Percentiles rank a stretch among this genome's conserved stretches.
Evolutionary conservation across 164 flowering plant species (phyloP).

Genomic region (Cinnamomum chago): DNA sequence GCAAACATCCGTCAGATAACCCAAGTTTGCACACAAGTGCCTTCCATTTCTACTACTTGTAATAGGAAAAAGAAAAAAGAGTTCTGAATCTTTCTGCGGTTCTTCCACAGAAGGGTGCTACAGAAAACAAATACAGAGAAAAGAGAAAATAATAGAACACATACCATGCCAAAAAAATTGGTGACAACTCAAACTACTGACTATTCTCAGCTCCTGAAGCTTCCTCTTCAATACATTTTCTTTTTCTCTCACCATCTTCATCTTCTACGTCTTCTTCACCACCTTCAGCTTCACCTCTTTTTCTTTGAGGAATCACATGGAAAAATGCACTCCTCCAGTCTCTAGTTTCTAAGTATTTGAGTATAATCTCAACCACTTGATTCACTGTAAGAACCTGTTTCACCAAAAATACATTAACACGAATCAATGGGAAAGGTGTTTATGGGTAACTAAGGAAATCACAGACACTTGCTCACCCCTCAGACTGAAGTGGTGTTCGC

Average conservation of each 20-base stretch:
- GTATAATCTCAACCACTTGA: constrained; percentile 89
- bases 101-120: no score
- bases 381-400: constrained; percentile 92
- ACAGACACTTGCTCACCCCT: background rate
- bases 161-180: background rate
- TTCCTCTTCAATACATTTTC: constrained; percentile 5
- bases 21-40: no score
- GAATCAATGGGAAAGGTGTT: background rate
- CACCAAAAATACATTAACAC: background rate
- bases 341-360: constrained; percentile 72
- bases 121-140: background rate
- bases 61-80: background rate
- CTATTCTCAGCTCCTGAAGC: background rate
- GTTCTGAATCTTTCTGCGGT: no score
- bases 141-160: background rate
- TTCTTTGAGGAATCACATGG: constrained; percentile 84
- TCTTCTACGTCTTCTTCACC: constrained; percentile 23
- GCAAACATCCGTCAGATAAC: no score
- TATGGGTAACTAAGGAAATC: background rate
- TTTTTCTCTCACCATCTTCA: constrained; percentile 19
- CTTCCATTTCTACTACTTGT: background rate
- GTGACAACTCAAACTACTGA: background rate
- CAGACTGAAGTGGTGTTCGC: background rate
- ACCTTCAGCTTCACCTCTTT: constrained; percentile 54
- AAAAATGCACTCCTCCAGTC: constrained; percentile 95